Evolutionary conservation across 2,329 filamentous ascomycete genomes (phyloP).

Genomic region (Stachybotrys elegans): DNA sequence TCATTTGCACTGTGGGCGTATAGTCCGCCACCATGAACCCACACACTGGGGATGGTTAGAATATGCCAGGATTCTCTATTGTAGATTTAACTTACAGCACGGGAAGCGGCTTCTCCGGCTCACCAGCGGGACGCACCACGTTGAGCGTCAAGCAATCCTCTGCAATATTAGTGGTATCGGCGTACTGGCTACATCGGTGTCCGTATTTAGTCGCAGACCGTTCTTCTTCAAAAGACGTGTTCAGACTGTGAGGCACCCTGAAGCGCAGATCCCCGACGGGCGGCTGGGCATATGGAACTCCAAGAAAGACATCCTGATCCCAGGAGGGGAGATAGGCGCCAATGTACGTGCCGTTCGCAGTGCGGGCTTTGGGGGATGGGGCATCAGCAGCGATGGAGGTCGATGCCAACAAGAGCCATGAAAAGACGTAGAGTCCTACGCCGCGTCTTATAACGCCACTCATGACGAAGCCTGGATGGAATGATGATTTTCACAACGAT

Average conservation of each 20-base stretch:
- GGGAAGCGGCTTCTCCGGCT: constrained; percentile 26
- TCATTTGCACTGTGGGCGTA: constrained; percentile 45
- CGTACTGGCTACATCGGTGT: constrained; percentile 42
- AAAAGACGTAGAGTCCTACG: too few relatives aligned
- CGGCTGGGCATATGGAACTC: constrained; percentile 34
- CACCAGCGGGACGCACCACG: constrained; percentile 34
- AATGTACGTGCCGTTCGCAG: constrained; percentile 18
- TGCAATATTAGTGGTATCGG: constrained; percentile 33
- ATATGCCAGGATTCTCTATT: neutral
- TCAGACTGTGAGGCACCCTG: constrained; percentile 29
- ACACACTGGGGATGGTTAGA: constrained; percentile 23
- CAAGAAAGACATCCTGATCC: constrained; percentile 35
- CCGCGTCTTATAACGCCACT: too few relatives aligned
- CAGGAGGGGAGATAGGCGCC: constrained; percentile 26
- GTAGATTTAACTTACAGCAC: constrained; percentile 19
- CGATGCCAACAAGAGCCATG: too few relatives aligned
- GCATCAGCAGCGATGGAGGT: too few relatives aligned
- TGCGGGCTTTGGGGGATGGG: constrained; percentile 16
- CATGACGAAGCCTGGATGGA: too few relatives aligned
- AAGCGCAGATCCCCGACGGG: constrained; percentile 30
- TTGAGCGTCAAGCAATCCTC: constrained; percentile 43
- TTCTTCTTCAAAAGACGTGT: constrained; percentile 31
- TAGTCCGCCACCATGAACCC: constrained; percentile 57
- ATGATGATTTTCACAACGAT: too few relatives aligned
- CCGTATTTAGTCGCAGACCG: constrained; percentile 36